Base-by-base conservation (phyloP, 805 yeast species). In the Maudiozyma turicensis region DNA sequence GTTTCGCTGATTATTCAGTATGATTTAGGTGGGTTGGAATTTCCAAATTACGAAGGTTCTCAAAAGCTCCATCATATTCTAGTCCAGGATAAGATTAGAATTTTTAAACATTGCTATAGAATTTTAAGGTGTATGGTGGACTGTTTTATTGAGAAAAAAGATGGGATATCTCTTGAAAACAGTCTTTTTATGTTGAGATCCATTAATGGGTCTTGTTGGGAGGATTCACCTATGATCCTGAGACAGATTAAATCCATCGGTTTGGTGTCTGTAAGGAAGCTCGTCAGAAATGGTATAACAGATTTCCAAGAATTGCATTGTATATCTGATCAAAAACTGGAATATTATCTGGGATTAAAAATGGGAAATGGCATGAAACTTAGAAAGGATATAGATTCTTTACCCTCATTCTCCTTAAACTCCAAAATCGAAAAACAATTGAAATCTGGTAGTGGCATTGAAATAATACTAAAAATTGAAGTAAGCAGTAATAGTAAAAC, bases 191-290 rank as follows among this genome's bases (percentile, higher is more conserved):
- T 79, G 7, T 53, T 59, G 3, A 60, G 80, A 48, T 71, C 74
- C 40, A 49, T 75, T 1, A 59, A 57, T 43, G 76, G 77, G 0
- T 68, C 64, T 50, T 68, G 78, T 13, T 78, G 84, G 84, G 81
- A 76, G 51, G 72, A 70, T 46, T 57, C 72, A 0, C 58, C 74
- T 0, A 65, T 69, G 57, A 71, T 70, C 4, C 56, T 78, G n/a
- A 59, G 72, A 45, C 83, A 78, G 48, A 47, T 78, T 9, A 72
- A 72, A 30, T 75, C 73, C 6, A 60, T 78, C 20, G 81, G 78
- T 0, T 50, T 69, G 2, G 70, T 66, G 0, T 63, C 71, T 29
- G 70, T 73, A 0, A 60, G 72, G 39, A 70, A 67, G 43, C 62
- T 76, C 46, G 60, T 63, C 0, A 65, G 61, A 20, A 67, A 67